These are phyloP conservation scores for Xylaria digitata DNA, from an alignment of 2,329 filamentous ascomycete genomes.

Conservation along the genomic window DNA sequence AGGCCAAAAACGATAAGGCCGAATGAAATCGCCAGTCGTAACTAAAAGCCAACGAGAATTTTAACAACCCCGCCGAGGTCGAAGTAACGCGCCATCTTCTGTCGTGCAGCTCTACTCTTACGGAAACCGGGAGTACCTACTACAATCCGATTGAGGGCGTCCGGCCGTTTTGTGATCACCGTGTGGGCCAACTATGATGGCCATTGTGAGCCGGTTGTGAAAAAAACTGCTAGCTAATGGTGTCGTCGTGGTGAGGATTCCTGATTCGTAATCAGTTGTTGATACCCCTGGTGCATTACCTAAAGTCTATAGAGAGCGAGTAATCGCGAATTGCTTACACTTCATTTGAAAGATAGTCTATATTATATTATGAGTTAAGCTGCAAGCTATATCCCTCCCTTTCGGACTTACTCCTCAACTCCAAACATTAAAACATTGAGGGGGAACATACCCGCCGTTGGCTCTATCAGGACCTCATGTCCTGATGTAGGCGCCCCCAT, in stretches of 20 bases:
- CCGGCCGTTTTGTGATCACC: neutral
- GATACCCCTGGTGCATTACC: constrained; percentile 33
- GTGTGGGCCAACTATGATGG: neutral
- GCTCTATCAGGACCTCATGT: neutral
- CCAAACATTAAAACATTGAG: neutral
- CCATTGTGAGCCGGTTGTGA: constrained; percentile 13
- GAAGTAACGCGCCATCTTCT: constrained; percentile 18
- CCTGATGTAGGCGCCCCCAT: neutral
- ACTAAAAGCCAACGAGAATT: neutral
- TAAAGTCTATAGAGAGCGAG: constrained; percentile 28
- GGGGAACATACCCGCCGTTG: neutral
- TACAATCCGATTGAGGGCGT: neutral
- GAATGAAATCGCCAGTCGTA: constrained; percentile 53
- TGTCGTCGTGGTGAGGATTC: constrained; percentile 29
- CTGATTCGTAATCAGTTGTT: constrained; percentile 30
- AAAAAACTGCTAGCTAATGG: constrained; percentile 8
- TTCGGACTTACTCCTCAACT: neutral
- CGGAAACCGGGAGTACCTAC: constrained; percentile 5
- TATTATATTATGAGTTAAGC: constrained; percentile 26
- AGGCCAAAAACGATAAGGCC: constrained; percentile 62
- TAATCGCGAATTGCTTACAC: constrained; percentile 30
- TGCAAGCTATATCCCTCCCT: neutral
- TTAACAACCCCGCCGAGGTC: constrained; percentile 2
- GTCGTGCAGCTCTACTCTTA: constrained; percentile 7
- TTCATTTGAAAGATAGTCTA: constrained; percentile 22